Percentiles rank a stretch among this genome's conserved stretches.
Evolutionary conservation across 331 rosid species (phyloP).

Genomic region (Rhamnella rubrinervis): DNA sequence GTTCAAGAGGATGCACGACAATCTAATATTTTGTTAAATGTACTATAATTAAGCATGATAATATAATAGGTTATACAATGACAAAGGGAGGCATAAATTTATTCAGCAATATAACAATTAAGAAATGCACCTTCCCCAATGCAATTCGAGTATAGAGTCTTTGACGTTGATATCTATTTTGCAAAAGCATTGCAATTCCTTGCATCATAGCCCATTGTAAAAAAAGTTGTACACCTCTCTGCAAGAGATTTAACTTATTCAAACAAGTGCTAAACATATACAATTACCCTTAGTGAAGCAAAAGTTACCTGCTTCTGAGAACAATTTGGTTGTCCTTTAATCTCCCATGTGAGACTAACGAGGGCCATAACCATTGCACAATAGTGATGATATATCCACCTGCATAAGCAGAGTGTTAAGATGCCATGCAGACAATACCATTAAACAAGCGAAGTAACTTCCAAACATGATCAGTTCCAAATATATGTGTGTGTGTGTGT

Average conservation of each 20-base stretch:
- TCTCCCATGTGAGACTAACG: conserved; percentile 99
- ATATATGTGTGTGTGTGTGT: neutral
- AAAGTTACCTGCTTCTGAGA: conserved; percentile 72
- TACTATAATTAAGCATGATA: neutral
- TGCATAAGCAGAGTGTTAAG: conserved; percentile 32
- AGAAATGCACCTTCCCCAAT: conserved; percentile 77
- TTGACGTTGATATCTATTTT: conserved; percentile 98
- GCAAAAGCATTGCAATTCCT: conserved; percentile 97
- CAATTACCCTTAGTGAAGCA: neutral
- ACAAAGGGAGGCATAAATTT: conserved; percentile 3
- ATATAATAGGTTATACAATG: conserved; percentile 12
- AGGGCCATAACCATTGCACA: conserved; percentile 96
- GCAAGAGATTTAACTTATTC: conserved; percentile 28
- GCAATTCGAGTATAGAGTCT: conserved; percentile 99
- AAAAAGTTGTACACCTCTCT: conserved; percentile 97
- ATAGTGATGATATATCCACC: conserved; percentile 99
- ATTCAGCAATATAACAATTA: conserved; percentile 1
- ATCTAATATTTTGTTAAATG: neutral
- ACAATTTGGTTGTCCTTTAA: conserved; percentile 91
- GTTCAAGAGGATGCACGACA: no score
- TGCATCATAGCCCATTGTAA: conserved; percentile 99
- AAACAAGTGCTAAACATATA: neutral
- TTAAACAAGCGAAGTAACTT: neutral
- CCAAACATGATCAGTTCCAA: neutral
- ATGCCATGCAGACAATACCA: conserved; percentile 16